These are phyloP conservation scores for Naganishia friedmannii DNA, from an alignment of 768 basidiomycete genomes.

Conservation along the genomic window DNA sequence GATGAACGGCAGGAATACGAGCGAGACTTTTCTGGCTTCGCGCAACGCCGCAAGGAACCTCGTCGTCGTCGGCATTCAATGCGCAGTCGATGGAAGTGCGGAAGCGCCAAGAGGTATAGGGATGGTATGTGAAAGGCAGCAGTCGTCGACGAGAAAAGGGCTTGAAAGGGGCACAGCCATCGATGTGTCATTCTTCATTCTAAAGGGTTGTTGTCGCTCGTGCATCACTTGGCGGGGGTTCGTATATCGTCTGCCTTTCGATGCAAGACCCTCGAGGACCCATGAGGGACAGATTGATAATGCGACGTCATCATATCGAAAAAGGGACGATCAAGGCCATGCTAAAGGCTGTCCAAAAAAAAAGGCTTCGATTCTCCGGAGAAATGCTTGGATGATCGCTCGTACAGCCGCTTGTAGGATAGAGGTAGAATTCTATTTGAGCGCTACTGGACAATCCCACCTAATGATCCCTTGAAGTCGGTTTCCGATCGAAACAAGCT, in stretches of 20 bases:
- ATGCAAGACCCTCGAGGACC: too few relatives aligned
- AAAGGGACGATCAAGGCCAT: too few relatives aligned
- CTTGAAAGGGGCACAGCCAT: too few relatives aligned
- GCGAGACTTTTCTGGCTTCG: neutral
- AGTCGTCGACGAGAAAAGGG: neutral
- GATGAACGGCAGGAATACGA: neutral
- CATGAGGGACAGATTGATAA: neutral
- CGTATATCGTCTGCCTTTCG: too few relatives aligned
- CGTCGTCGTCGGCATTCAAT: neutral
- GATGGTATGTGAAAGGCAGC: neutral
- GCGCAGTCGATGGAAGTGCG: slow-evolving; percentile 1
- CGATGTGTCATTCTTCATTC: too few relatives aligned
- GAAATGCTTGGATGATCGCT: too few relatives aligned
- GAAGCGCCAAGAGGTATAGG: slow-evolving; percentile 1
- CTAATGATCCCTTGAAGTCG: neutral
- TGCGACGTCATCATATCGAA: neutral
- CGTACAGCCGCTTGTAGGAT: too few relatives aligned
- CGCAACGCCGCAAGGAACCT: neutral
- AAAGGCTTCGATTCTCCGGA: neutral
- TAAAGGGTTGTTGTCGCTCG: too few relatives aligned
- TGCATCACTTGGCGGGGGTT: too few relatives aligned
- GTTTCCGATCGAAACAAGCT: neutral
- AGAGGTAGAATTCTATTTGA: too few relatives aligned
- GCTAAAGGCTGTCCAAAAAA: too few relatives aligned
- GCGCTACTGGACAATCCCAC: too few relatives aligned